Percentiles rank a stretch among this genome's conserved stretches.
Evolutionary conservation across 2,329 filamentous ascomycete genomes (phyloP).

Genomic region (Ascochyta koolunga): DNA sequence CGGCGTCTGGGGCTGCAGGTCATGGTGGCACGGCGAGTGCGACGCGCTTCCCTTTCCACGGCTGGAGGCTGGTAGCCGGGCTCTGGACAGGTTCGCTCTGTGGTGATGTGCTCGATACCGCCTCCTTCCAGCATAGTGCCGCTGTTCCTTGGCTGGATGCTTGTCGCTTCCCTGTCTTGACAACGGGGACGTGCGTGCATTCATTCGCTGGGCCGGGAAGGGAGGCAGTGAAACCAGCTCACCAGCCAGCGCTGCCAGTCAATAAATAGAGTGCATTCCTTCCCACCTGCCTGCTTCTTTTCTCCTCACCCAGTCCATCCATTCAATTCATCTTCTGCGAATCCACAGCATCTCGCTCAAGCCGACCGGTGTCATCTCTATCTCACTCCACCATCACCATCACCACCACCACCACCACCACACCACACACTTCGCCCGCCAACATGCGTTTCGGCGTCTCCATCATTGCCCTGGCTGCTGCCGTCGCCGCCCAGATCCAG

Average conservation of each 20-base stretch:
- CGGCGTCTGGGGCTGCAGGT: slow-evolving; percentile 1
- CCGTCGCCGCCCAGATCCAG: slow-evolving; percentile 39
- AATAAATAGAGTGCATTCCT: slow-evolving; percentile 25
- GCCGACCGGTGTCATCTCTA: slow-evolving; percentile 14
- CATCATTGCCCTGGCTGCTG: slow-evolving; percentile 36
- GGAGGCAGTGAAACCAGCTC: slow-evolving; percentile 16
- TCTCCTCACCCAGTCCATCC: slow-evolving; percentile 7
- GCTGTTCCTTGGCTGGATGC: slow-evolving; percentile 12
- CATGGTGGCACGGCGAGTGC: slow-evolving; percentile 5
- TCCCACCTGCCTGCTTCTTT: slow-evolving; percentile 12
- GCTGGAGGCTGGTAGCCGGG: slow-evolving; percentile 1
- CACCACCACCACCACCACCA: neutral
- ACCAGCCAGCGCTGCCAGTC: slow-evolving; percentile 2
- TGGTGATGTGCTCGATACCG: neutral
- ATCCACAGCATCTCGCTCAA: slow-evolving; percentile 2
- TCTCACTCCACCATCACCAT: neutral
- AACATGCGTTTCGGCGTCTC: slow-evolving; percentile 43
- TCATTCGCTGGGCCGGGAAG: slow-evolving; percentile 6
- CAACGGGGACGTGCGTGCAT: slow-evolving; percentile 8
- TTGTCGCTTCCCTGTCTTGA: slow-evolving; percentile 13
- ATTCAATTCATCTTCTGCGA: neutral
- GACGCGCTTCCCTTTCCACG: slow-evolving; percentile 1
- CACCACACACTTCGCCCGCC: slow-evolving; percentile 19
- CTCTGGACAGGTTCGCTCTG: slow-evolving; percentile 3
- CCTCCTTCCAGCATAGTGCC: neutral